These are phyloP conservation scores for Termitomyces sp. DNA, from an alignment of 768 basidiomycete species.

Conservation along the genomic window DNA sequence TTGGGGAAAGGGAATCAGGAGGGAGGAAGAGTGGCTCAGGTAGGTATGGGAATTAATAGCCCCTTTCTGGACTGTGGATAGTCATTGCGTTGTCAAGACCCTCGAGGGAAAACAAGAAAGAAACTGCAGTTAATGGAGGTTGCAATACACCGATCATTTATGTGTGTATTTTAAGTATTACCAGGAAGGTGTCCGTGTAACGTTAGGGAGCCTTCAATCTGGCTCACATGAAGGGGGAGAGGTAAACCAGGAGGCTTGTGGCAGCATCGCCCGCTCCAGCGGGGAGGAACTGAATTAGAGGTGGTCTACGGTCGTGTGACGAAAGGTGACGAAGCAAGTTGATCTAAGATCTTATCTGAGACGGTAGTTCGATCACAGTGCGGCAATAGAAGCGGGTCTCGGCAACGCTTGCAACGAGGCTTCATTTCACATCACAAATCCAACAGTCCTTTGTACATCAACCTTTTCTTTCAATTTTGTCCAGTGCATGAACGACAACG, in stretches of 20 bases:
- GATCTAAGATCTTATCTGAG: slow-evolving; percentile 18
- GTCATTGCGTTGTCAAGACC: background rate
- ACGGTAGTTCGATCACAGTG: slow-evolving; percentile 15
- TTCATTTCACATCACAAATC: slow-evolving; percentile 7
- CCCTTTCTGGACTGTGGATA: background rate
- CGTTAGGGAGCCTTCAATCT: background rate
- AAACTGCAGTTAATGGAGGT: too few relatives aligned
- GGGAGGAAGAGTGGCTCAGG: background rate
- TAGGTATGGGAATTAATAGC: background rate
- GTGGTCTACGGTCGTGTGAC: background rate
- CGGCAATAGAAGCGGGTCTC: slow-evolving; percentile 17
- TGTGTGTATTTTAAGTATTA: too few relatives aligned
- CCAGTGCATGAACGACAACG: background rate
- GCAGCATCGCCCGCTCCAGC: background rate
- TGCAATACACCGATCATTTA: background rate
- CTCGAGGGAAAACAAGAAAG: background rate
- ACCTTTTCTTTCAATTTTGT: background rate
- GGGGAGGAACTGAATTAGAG: background rate
- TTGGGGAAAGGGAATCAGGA: background rate
- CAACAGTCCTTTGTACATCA: slow-evolving; percentile 4
- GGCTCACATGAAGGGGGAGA: background rate
- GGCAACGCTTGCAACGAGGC: slow-evolving; percentile 12
- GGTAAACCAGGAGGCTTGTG: background rate
- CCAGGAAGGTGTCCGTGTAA: background rate
- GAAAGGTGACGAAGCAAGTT: too few relatives aligned